A percentile compares a stretch with the other conserved stretches of the same genome.
Evolutionary conservation across 1,139 yeast species (phyloP).

Genomic region (Geotrichum cucujoidarum): DNA sequence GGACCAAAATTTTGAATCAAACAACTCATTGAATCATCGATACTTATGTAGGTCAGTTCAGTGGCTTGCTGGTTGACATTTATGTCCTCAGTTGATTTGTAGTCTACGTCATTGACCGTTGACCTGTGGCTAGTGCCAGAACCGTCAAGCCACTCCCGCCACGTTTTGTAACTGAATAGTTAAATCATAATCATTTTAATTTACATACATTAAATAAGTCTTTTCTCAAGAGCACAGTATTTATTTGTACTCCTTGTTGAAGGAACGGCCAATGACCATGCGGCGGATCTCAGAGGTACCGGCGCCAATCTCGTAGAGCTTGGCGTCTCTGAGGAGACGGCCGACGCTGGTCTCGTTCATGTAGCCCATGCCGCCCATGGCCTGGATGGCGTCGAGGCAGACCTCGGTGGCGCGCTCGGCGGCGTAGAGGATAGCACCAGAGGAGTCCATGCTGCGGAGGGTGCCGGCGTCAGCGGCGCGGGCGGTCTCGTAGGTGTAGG

Average conservation of each 20-base stretch:
- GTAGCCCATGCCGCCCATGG: constrained; percentile 37
- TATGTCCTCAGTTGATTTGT: too few relatives aligned
- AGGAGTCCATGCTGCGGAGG: constrained; percentile 34
- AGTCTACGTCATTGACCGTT: too few relatives aligned
- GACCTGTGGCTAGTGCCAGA: too few relatives aligned
- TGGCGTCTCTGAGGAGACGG: constrained; percentile 34
- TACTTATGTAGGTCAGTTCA: too few relatives aligned
- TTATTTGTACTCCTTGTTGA: constrained; percentile 30
- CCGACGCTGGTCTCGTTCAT: constrained; percentile 35
- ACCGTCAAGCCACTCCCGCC: too few relatives aligned
- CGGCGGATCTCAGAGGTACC: constrained; percentile 36
- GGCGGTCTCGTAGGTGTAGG: constrained; percentile 33
- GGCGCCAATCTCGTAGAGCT: constrained; percentile 36
- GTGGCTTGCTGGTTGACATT: too few relatives aligned
- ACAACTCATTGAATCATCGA: too few relatives aligned
- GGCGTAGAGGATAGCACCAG: constrained; percentile 36
- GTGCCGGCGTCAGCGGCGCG: constrained; percentile 31
- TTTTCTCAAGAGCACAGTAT: too few relatives aligned
- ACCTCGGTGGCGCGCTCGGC: constrained; percentile 37
- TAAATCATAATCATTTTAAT: too few relatives aligned
- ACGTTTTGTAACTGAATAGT: too few relatives aligned
- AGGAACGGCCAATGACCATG: constrained; percentile 35
- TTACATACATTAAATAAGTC: too few relatives aligned
- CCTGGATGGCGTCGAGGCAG: constrained; percentile 35
- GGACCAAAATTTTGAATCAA: too few relatives aligned